Conservation (phyloP, 306 rosid genomes). For the Begonia loranthoides region DNA sequence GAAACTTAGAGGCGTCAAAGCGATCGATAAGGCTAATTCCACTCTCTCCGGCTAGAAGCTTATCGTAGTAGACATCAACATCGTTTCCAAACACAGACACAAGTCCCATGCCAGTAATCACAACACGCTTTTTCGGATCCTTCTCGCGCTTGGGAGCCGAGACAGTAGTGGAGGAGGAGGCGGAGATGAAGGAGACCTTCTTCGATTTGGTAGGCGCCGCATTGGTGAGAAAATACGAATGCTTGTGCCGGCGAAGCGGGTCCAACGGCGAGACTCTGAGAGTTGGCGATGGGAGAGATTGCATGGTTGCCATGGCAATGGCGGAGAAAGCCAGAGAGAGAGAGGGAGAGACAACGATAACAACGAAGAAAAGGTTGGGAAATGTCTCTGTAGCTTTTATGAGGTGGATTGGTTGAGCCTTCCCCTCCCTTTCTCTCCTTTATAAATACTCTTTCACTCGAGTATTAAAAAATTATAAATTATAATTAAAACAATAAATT, state of each 20-base stretch:
- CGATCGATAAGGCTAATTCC: slow-evolving; percentile 68
- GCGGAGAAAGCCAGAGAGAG: slow-evolving; percentile 2
- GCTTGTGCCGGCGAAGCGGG: slow-evolving; percentile 5
- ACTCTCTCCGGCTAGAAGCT: slow-evolving; percentile 78
- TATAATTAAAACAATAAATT: too few species aligned
- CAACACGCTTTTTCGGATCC: slow-evolving; percentile 93
- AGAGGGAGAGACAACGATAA: slow-evolving; percentile 11
- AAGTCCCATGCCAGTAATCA: slow-evolving; percentile 78
- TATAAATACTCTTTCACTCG: too few species aligned
- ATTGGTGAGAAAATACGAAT: slow-evolving; percentile 8
- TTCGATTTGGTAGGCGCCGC: slow-evolving; percentile 8
- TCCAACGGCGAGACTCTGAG: slow-evolving; percentile 40
- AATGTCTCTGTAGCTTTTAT: background rate
- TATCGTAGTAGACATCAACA: slow-evolving; percentile 61
- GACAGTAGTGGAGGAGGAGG: slow-evolving; percentile 25
- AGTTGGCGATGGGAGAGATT: slow-evolving; percentile 34
- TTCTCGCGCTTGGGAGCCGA: slow-evolving; percentile 69
- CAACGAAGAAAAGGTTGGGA: slow-evolving; percentile 10
- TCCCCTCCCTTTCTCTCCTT: too few species aligned
- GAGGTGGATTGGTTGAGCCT: too few species aligned
- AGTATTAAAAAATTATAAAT: too few species aligned
- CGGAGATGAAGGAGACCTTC: slow-evolving; percentile 33
- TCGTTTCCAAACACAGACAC: slow-evolving; percentile 88
- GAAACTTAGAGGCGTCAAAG: slow-evolving; percentile 85
- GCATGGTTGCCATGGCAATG: slow-evolving; percentile 27